Conservation (phyloP, 116 monocot species). For the Posidonia oceanica region DNA sequence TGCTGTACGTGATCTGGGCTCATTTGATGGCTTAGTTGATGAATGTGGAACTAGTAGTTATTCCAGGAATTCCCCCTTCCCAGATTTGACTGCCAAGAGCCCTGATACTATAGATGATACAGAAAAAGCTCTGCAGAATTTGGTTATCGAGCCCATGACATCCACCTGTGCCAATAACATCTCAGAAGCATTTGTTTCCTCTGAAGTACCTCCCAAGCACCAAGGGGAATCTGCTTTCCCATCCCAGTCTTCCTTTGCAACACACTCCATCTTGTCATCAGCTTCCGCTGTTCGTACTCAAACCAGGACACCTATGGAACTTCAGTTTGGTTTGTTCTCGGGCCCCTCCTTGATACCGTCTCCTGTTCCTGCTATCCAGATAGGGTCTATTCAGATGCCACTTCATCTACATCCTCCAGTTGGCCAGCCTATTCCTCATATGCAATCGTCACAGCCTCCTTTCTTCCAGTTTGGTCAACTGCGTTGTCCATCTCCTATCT, state of each 20-base stretch:
- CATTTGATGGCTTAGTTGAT: constrained; percentile 1
- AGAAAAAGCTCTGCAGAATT: constrained; percentile 32
- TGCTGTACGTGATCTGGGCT: constrained; percentile 3
- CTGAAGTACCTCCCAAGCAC: constrained; percentile 12
- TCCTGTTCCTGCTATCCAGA: constrained; percentile 92
- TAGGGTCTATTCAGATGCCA: constrained; percentile 97
- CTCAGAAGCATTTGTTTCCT: constrained; percentile 8
- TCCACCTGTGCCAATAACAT: constrained; percentile 4
- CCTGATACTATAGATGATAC: constrained; percentile 17
- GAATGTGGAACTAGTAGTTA: constrained; percentile 8
- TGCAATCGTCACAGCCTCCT: constrained; percentile 50
- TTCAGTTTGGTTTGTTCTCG: constrained; percentile 85
- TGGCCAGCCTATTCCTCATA: constrained; percentile 38
- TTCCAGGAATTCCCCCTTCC: constrained; percentile 2
- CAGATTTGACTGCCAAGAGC: constrained; percentile 4
- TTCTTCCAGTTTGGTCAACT: constrained; percentile 78
- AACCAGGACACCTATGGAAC: constrained; percentile 27
- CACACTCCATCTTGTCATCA: constrained; percentile 16
- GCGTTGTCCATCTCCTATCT: constrained; percentile 41
- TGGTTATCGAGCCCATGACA: constrained; percentile 21
- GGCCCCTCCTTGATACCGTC: constrained; percentile 90
- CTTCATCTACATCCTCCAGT: constrained; percentile 64
- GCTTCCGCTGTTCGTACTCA: constrained; percentile 22
- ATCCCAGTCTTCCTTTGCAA: constrained; percentile 6
- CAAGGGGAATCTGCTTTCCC: constrained; percentile 6